These are phyloP conservation scores for Aegilops speltoides DNA, from an alignment of 176 grass and related monocot genomes.

Conservation along the genomic window DNA sequence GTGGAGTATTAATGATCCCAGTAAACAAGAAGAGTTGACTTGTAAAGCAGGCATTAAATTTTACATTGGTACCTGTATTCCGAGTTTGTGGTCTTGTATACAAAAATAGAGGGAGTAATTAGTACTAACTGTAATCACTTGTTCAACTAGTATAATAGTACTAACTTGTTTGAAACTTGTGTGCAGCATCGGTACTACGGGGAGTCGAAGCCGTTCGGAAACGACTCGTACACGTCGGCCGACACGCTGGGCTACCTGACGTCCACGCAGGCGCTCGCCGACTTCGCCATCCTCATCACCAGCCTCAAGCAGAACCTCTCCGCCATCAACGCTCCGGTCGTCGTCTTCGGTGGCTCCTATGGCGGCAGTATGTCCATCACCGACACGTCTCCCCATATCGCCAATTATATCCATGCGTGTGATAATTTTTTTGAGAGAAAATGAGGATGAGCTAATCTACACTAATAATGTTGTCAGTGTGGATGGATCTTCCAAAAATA, in stretches of 20 bases:
- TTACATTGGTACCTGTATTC: too few relatives aligned
- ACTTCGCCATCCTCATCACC: slow-evolving; percentile 80
- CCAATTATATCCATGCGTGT: too few relatives aligned
- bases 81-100: too few relatives aligned
- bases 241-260: slow-evolving; percentile 76
- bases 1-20: too few relatives aligned
- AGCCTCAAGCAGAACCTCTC: slow-evolving; percentile 86
- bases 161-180: too few relatives aligned
- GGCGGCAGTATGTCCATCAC: slow-evolving; percentile 66
- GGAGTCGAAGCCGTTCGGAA: slow-evolving; percentile 87
- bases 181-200: slow-evolving; percentile 95
- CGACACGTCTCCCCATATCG: too few relatives aligned
- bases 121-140: too few relatives aligned
- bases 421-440: too few relatives aligned
- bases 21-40: too few relatives aligned
- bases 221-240: slow-evolving; percentile 58
- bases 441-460: not conserved
- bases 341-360: slow-evolving; percentile 87
- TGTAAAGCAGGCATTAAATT: too few relatives aligned
- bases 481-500: not conserved
- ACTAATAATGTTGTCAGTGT: not conserved
- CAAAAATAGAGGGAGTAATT: too few relatives aligned
- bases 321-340: slow-evolving; percentile 63
- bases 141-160: too few relatives aligned
- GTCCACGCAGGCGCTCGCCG: slow-evolving; percentile 90